A percentile compares a stretch with the other conserved stretches of the same genome.
Evolutionary conservation across 2,329 filamentous ascomycete species (phyloP).

Genomic region (Thyridium curvatum): DNA sequence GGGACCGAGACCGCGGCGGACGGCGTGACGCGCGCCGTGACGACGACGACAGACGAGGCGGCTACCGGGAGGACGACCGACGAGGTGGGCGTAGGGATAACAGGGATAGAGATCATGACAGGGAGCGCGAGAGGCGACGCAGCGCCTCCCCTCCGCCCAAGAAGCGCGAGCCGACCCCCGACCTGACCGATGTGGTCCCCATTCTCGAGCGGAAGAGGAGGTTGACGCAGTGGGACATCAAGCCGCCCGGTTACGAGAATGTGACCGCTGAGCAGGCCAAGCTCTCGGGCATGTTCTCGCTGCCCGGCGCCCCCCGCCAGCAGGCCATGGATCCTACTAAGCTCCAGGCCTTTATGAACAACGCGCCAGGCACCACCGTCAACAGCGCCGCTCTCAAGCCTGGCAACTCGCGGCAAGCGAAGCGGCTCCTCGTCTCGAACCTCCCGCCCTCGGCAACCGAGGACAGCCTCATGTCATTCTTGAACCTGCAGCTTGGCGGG

Average conservation of each 20-base stretch:
- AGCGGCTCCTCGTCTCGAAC: constrained; percentile 84
- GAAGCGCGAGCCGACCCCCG: constrained; percentile 92
- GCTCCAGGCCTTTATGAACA: constrained; percentile 88
- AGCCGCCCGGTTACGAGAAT: constrained; percentile 95
- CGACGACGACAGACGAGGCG: constrained; percentile 25
- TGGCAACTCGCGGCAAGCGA: constrained; percentile 87
- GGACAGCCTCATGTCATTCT: constrained; percentile 73
- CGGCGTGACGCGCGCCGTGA: constrained; percentile 22
- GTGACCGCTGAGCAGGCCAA: constrained; percentile 98
- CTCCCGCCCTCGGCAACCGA: constrained; percentile 68
- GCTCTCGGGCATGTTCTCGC: constrained; percentile 96
- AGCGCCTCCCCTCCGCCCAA: constrained; percentile 78
- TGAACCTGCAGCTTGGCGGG: constrained; percentile 96
- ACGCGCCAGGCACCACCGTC: constrained; percentile 34
- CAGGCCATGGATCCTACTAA: constrained; percentile 93
- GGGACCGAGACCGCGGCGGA: constrained; percentile 63
- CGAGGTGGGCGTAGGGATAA: constrained; percentile 30
- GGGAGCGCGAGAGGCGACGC: constrained; percentile 57
- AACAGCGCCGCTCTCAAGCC: constrained; percentile 81
- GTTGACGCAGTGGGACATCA: constrained; percentile 98
- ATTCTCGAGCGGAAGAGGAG: constrained; percentile 83
- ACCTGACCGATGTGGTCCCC: constrained; percentile 79
- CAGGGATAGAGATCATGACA: constrained; percentile 37
- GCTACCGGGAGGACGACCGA: constrained; percentile 28
- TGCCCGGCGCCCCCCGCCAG: constrained; percentile 89